These are phyloP conservation scores for Fusarium ambrosium DNA, from an alignment of 2,329 filamentous ascomycete genomes.

Conservation along the genomic window DNA sequence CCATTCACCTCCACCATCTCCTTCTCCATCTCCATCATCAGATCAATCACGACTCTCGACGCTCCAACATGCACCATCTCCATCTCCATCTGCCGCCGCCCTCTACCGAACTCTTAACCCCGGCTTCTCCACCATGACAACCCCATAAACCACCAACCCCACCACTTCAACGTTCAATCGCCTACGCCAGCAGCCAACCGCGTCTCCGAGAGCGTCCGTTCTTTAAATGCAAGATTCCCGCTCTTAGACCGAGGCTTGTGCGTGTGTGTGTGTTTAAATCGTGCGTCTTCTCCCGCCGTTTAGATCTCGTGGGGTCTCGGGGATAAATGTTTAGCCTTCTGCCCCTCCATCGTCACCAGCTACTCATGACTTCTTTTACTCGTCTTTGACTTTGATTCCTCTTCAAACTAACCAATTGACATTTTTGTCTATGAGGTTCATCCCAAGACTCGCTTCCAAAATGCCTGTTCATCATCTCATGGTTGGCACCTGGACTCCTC, in stretches of 20 bases:
- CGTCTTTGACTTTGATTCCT: not conserved
- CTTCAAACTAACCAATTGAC: not conserved
- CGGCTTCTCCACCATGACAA: slow-evolving; percentile 23
- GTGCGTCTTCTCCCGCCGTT: not conserved
- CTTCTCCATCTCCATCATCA: not conserved
- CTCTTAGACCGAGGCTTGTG: not conserved
- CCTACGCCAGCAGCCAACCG: not conserved
- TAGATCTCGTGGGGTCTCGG: slow-evolving; percentile 32
- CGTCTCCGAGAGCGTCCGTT: not conserved
- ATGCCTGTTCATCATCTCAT: slow-evolving; percentile 90
- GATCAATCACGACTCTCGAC: not conserved
- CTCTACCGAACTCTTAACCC: slow-evolving; percentile 35
- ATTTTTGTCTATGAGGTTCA: not conserved
- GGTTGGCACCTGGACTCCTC: slow-evolving; percentile 92
- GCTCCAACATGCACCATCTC: not conserved
- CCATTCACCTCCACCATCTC: not conserved
- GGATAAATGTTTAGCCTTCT: slow-evolving; percentile 49
- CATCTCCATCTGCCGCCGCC: slow-evolving; percentile 36
- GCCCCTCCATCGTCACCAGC: slow-evolving; percentile 25
- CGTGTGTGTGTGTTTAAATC: not conserved
- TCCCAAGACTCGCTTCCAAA: slow-evolving; percentile 45
- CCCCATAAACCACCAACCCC: slow-evolving; percentile 19
- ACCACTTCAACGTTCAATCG: not conserved
- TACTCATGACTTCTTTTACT: not conserved
- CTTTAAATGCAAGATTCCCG: not conserved